phyloP scores from a whole-genome alignment of 305 asterid species.

The Fraxinus ornus region DNA sequence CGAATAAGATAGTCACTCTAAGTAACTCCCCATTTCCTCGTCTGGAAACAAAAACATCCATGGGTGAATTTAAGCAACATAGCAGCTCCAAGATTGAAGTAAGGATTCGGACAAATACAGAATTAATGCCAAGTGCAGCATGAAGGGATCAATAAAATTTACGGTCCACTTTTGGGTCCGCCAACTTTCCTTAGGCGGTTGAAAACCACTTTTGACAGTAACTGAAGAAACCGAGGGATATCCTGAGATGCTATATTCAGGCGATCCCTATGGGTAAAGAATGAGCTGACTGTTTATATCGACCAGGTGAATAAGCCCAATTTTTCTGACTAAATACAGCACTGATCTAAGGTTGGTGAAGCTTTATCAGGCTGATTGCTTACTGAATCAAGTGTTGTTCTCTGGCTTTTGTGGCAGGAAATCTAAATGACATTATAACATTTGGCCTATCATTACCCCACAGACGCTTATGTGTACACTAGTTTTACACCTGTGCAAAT shows the following conservation, averaged over 20 bases:
- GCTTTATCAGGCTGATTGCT: conserved; percentile 19
- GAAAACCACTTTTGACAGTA: conserved; percentile 12
- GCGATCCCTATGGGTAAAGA: conserved; percentile 1
- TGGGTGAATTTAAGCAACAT: conserved; percentile 36
- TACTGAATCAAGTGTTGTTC: conserved; percentile 28
- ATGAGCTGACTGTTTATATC: conserved; percentile 6
- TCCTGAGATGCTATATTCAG: neutral
- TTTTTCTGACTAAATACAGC: conserved; percentile 6
- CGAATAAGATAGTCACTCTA: conserved; percentile 34
- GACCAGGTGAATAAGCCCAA: conserved; percentile 10
- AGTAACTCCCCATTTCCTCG: conserved; percentile 60
- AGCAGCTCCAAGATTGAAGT: conserved; percentile 28
- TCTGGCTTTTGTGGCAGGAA: conserved; percentile 37
- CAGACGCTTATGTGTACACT: conserved; percentile 16
- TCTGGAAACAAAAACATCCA: conserved; percentile 35
- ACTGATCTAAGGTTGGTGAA: conserved; percentile 8
- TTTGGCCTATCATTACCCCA: conserved; percentile 15
- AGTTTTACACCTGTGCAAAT: too few species aligned
- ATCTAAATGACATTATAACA: conserved; percentile 28
- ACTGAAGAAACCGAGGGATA: conserved; percentile 13
- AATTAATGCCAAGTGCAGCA: conserved; percentile 64
- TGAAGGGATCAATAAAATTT: conserved; percentile 26
- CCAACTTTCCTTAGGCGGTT: conserved; percentile 17
- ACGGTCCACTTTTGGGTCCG: conserved; percentile 18
- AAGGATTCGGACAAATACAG: conserved; percentile 42